Evolutionary conservation across 495 filamentous ascomycete species (phyloP), one percentile per base, ranked within the genome.

Genomic region (Penicillium canariense): DNA sequence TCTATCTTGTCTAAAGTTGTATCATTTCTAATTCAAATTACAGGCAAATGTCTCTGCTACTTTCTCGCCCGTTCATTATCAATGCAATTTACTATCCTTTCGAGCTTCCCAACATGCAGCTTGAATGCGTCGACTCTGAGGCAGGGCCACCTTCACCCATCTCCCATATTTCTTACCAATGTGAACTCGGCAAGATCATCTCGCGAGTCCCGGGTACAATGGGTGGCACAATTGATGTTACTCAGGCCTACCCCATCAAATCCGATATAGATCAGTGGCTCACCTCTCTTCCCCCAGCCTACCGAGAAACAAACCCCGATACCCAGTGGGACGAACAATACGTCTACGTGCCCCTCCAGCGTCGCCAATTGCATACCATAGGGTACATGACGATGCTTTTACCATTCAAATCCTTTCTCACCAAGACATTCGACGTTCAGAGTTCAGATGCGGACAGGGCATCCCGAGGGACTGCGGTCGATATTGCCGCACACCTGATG

Each of bases 321-420:
- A 73, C 65, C 1, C 72, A 65, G 17, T 76, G 77, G 69, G 80
- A 83, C 50, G 36, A 61, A 2, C 59, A 72, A 31, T 55, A 73
- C 48, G 46, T 58, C 4, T 79, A 71, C 57, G 69, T 77, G 27
- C 61, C 72, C 7, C 72, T 76, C 42, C 80, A 82, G 40, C 78
- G 79, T 20, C 65, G 63, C 12, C 78, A 81, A 46, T 59, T 81
- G 22, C 73, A 81, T 54, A 65, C 75, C 26, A 66, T 77, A 31
- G 73, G 72, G 9, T 74, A 75, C 52, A 74, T 80, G 69, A 70
- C 67, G 3, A 66, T 76, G 56, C 62, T 81, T 12, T 57, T 69
- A 42, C 71, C 71, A 12, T 58, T 81, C 23, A 78, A 77, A 54
- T 60, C 63, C 17, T 77, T 69, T 44, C 61, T 82, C 22, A 70